Percentiles rank a stretch among this genome's conserved stretches.
phyloP scores from a whole-genome alignment of 805 yeast species.

The Barnettozyma populi region DNA sequence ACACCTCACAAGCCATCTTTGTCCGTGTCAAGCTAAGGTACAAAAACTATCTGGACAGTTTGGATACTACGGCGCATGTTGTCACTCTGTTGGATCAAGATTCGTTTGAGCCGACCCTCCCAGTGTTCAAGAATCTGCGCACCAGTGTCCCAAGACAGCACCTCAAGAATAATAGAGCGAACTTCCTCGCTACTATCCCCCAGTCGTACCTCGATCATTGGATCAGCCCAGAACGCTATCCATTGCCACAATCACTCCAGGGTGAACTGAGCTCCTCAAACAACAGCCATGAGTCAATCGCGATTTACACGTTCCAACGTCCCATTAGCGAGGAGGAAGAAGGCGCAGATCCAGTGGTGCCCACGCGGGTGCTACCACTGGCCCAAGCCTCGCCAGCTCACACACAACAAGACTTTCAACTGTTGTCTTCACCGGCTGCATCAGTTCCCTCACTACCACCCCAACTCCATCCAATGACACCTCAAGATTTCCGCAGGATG shows the following conservation, averaged over 20 bases:
- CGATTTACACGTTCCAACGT: not conserved
- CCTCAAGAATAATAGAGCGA: not conserved
- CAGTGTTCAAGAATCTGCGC: constrained; percentile 6
- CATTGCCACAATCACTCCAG: not conserved
- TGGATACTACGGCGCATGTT: constrained; percentile 8
- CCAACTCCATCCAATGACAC: not conserved
- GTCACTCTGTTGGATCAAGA: not conserved
- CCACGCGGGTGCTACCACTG: not conserved
- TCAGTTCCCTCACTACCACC: not conserved
- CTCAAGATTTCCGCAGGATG: constrained; percentile 5
- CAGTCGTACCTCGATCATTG: not conserved
- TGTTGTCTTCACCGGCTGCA: not conserved
- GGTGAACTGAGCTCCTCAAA: not conserved
- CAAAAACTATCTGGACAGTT: constrained; percentile 2
- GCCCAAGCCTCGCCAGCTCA: not conserved
- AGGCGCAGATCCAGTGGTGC: not conserved
- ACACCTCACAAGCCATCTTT: constrained; percentile 8
- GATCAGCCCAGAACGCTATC: not conserved
- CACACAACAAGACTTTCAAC: not conserved
- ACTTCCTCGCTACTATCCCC: constrained; percentile 3
- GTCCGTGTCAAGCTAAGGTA: constrained; percentile 7
- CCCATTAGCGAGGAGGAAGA: not conserved
- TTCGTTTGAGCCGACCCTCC: not conserved
- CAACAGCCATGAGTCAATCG: not conserved
- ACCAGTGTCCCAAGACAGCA: constrained; percentile 4